These are phyloP conservation scores for Magnaporthales sp. DNA, from an alignment of 2,329 filamentous ascomycete species.

Conservation along the genomic window DNA sequence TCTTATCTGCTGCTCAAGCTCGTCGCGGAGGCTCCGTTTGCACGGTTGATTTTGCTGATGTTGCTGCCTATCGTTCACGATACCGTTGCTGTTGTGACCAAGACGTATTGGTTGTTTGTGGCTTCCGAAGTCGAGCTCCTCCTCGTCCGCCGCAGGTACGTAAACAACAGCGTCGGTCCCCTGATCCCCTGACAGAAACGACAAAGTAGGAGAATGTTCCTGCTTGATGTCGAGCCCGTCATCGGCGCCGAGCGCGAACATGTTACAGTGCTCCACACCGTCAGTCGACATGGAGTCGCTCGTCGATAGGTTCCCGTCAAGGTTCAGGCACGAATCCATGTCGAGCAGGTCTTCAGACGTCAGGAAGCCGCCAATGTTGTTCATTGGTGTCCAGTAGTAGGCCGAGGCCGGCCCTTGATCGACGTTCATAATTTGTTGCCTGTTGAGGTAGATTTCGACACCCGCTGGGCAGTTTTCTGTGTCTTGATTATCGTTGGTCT, in stretches of 20 bases:
- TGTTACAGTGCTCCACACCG: constrained; percentile 8
- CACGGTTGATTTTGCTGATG: constrained; percentile 6
- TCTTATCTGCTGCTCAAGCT: not conserved
- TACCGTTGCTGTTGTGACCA: constrained; percentile 4
- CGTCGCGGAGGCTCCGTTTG: not conserved
- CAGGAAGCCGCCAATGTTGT: not conserved
- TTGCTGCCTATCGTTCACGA: constrained; percentile 3
- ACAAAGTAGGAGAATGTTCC: not conserved
- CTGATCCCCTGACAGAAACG: not conserved
- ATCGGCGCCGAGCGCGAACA: constrained; percentile 2
- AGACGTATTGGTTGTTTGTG: not conserved
- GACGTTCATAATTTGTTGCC: not conserved
- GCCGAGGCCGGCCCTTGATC: not conserved
- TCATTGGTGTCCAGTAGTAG: not conserved
- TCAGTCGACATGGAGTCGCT: constrained; percentile 9
- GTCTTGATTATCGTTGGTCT: not conserved
- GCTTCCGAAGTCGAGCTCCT: not conserved
- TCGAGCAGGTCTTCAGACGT: constrained; percentile 15
- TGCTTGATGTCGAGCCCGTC: not conserved
- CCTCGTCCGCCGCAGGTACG: not conserved
- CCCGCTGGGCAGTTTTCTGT: not conserved
- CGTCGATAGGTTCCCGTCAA: constrained; percentile 10
- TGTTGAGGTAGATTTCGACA: not conserved
- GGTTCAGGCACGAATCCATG: constrained; percentile 17
- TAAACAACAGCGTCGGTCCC: not conserved